Evolutionary conservation across 169 alveolate species (phyloP).

Genomic region (Cyclospora cayetanensis): DNA sequence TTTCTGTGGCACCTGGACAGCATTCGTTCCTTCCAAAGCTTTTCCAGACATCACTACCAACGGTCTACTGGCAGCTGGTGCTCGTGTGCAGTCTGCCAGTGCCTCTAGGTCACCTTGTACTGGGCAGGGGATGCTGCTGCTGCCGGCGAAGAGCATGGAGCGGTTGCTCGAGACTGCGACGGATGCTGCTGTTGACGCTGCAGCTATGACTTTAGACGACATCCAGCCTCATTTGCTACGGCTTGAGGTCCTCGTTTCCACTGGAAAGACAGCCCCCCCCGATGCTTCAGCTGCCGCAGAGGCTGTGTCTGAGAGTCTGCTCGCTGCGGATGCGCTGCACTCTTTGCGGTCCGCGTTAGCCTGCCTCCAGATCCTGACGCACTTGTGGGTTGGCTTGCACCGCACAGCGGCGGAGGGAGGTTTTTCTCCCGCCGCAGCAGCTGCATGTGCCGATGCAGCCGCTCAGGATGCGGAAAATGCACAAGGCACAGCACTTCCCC

Average conservation of each 20-base stretch:
- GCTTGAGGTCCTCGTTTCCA: neutral
- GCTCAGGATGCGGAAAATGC: neutral
- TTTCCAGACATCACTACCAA: neutral
- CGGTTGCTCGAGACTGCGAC: conserved; percentile 40
- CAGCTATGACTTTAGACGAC: conserved; percentile 34
- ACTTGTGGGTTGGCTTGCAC: conserved; percentile 21
- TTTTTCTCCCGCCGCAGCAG: neutral
- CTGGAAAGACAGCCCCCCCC: neutral
- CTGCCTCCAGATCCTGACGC: neutral
- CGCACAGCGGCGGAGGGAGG: neutral
- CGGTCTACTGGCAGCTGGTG: neutral
- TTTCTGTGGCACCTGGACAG: conserved; percentile 8
- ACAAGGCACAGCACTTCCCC: too few relatives aligned
- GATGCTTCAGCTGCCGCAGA: neutral
- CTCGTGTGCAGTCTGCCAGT: neutral
- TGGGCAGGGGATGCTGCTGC: neutral
- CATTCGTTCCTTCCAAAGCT: neutral
- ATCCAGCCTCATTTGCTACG: conserved; percentile 6
- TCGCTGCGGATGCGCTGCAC: conserved; percentile 49
- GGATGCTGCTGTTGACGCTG: conserved; percentile 37
- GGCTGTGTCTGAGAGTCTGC: neutral
- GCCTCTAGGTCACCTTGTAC: neutral
- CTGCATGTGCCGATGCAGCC: neutral
- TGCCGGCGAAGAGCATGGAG: neutral
- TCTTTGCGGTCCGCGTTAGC: neutral